Evolutionary conservation across 139 green algal species (phyloP).

Genomic region (Micractinium sp.): DNA sequence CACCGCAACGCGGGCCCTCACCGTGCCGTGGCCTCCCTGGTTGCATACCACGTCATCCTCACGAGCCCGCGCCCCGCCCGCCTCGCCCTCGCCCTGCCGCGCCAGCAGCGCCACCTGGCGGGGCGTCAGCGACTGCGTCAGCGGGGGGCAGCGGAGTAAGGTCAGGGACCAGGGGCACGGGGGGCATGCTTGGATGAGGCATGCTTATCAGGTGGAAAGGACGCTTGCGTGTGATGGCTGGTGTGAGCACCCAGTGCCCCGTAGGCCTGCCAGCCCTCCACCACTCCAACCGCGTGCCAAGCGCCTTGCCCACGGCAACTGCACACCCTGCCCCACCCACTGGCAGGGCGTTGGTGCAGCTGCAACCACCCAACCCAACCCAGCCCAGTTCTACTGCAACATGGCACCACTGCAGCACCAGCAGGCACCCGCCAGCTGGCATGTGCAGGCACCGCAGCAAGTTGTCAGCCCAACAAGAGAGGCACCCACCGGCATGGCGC

Average conservation of each 20-base stretch:
- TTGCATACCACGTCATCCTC: conserved; percentile 29
- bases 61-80: not conserved
- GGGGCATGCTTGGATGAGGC: too few species aligned
- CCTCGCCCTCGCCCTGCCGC: not conserved
- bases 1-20: not conserved
- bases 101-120: conserved; percentile 58
- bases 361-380: not conserved
- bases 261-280: too few species aligned
- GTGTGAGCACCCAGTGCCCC: too few species aligned
- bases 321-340: too few species aligned
- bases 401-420: not conserved
- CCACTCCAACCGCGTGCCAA: too few species aligned
- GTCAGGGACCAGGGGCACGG: too few species aligned
- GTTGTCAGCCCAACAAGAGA: not conserved
- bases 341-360: too few species aligned
- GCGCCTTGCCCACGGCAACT: too few species aligned
- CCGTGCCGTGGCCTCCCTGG: conserved; percentile 4
- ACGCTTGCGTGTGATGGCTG: too few species aligned
- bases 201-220: too few species aligned
- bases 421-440: not conserved
- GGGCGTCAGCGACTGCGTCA: conserved; percentile 39
- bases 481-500: conserved; percentile 48
- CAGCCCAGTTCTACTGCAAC: not conserved
- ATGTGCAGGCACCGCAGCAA: not conserved
- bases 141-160: not conserved